Base-by-base conservation (phyloP, 495 filamentous ascomycete species). In the Recurvomyces mirabilis region DNA sequence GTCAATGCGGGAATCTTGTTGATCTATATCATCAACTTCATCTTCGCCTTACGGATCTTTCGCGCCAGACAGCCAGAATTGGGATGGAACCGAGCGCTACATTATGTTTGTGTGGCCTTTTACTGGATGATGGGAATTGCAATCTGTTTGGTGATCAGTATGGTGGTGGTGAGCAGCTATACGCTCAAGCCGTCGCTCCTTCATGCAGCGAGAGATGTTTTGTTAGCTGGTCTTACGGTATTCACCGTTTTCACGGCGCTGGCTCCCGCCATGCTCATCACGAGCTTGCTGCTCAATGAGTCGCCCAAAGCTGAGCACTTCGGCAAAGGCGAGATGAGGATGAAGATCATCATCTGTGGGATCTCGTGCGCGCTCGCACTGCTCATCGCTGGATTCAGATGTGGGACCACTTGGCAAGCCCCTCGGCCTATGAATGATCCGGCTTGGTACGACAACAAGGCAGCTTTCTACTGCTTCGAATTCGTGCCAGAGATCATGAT, bases 401-500 rank as follows among this genome's bases (percentile, higher is more conserved):
- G 22, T 13, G 55, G 49, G 15, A 52, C 51, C 0, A 23, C 44
- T 0, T 64, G 52, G 52, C 20, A 48, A 3, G 26, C 51, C 6
- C 55, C 54, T 0, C 23, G 36, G 14, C 29, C 44, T 28, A 14
- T 20, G 38, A 30, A 13, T 1, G 23, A 44, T 5, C 38, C 49
- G 24, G 43, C 58, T 7, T 61, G 60, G 60, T 63, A 58, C 41
- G 45, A 60, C 33, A 56, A 55, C 13, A 58, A 54, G 23, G 39
- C 50, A 1, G 52, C 49, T 28, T 63, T 91, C 63, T 94, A 87
- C 62, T 56, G 77, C 52, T 87, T 93, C 67, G 76, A 80, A 57
- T 87, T 87, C 50, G 65, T 61, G 0, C 65, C 86, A 11, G 88
- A 95, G 61, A 60, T 86, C 20, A 17, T 78, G 3, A 74, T 89